Evolutionary conservation across 2,329 filamentous ascomycete species (phyloP), one percentile per base, ranked within the genome.

Genomic region (Pestalotiopsis sp.): DNA sequence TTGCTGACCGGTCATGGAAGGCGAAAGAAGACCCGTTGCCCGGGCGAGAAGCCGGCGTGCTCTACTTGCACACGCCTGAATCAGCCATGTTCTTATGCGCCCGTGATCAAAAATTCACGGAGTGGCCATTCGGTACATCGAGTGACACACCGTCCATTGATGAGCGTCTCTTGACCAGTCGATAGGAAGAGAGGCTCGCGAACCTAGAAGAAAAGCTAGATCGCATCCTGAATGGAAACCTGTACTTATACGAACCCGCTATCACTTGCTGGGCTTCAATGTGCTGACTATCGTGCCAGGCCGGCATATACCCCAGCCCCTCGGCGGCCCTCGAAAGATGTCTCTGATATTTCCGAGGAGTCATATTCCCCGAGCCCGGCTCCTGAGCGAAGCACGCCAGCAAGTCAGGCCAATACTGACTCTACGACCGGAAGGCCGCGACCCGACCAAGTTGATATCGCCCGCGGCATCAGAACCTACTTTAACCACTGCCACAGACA

Each of bases 181-280:
- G 58, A n/a, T 57, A 86, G 84, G 83, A 84, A 71, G 84, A 86
- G 73, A 80, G 84, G 71, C 77, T 86, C n/a, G 83, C 83, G 14
- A 82, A 83, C 64, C 72, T 86, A 56, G 84, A 86, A 76, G 84
- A 86, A 75, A 86, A 86, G 73, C 80, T 86, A 61, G 84, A 86
- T 75, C 81, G 83, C 68, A 78, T 86, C 66, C 75, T 86, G 23
- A 85, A 78, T 62, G 83, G 83, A 66, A 81, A 76, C 68, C 73
- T 77, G 78, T 80, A 77, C 71, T 58, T 68, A 70, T 66, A 56
- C 11, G 45, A 52, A 71, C 70, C 62, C 71, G 58, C 57, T 59
- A 68, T 52, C 41, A 62, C 62, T 23, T 14, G 0, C n/a, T 58
- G 20, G n/a, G 7, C 68, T 68, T 68, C 62, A 64, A 71, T 69